Base-by-base conservation (phyloP, 2,329 filamentous ascomycete genomes). In the Paraconiothyrium brasiliense region DNA sequence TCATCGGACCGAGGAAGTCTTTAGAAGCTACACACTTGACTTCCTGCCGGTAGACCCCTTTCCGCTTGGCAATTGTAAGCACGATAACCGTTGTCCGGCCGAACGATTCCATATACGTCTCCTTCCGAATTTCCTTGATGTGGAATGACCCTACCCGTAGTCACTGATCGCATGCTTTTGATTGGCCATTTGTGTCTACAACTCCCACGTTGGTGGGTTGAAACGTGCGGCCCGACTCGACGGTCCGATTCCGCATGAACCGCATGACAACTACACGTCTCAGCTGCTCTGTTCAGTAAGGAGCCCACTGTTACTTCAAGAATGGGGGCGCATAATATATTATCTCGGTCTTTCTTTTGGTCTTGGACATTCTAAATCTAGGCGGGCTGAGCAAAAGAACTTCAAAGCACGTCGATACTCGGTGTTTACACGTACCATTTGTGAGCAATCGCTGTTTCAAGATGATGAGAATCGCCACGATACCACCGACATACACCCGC, bases 201-300 rank as follows among this genome's bases (percentile, higher is more conserved):
- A 2, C 3, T 39, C 34, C n/a, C 20, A 6, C 9, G 13, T 10
- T 24, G 20, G 22, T 8, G 20, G 4, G n/a, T 41, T 16, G 39
- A 24, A 44, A 16, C 10, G 27, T 13, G 50, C 58, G 58, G 58
- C 27, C 58, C 52, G 52, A 60, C 16, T 44, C 30, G 8, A 37
- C 32, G 49, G 49, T 37, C 49, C 32, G 49, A 41, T n/a, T 52
- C 20, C 34, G 34, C 49, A 52, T 39, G 16, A 52, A 10, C 49
- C 46, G 51, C 58, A 56, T 57, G 20, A 57, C 37, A 22, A n/a
- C 35, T 11, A 4, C 14, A 34, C 32, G 20, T 37, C 34, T 56
- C 32, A 57, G 10, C 43, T 11, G 39, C 37, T 56, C 41, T 16
- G 41, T 56, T n/a, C 16, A 14, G 34, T 32, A 24, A 16, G 10